Base-by-base conservation (phyloP, 1,284 basidiomycete species). In the Ceratobasidium papillatum region DNA sequence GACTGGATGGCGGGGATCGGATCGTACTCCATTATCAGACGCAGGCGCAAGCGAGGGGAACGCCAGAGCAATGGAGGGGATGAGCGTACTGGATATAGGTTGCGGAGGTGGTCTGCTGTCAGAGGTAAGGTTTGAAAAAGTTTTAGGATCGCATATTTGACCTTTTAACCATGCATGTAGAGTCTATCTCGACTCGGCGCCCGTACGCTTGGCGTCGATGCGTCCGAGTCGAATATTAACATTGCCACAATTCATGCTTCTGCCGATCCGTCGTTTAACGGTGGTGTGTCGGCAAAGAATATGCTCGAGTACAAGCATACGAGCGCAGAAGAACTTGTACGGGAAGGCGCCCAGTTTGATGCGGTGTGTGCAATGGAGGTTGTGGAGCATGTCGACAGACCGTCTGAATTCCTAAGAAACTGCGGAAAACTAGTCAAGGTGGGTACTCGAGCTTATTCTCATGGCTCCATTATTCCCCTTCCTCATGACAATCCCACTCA, bases 341-440 rank as follows among this genome's bases (percentile, higher is more conserved):
- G 86, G 27, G 87, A 89, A 9, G 81, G 78, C 7, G 87, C 87
- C 77, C 87, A 86, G 56, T 99, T 92, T 80, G 97, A 99, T 81
- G 86, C 97, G 7, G 96, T 99, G 17, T 98, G 95, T 81, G 94
- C 95, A 11, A 96, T 99, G 95, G 98, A 99, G 81, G 96, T 99
- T 19, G 81, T 99, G 54, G 98, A 99, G 84, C 98, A 99, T 80
- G 98, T 99, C 75, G 93, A 98, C 80, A 90, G 96, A 78, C 97
- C 98, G 0, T 86, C 89, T 12, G 87, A 87, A 7, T 99, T 99
- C 82, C 85, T 98, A 65, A 85, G 88, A 58, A 90, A 91, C 61
- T 92, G 95, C 77, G 91, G 93, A 0, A 86, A 92, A 76, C 87
- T 98, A 64, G 89, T 96, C 77, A 98, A 96, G 84, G 95, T 94